Evolutionary conservation across 2,329 filamentous ascomycete genomes (phyloP).

Genomic region (Claviceps pazoutovae): DNA sequence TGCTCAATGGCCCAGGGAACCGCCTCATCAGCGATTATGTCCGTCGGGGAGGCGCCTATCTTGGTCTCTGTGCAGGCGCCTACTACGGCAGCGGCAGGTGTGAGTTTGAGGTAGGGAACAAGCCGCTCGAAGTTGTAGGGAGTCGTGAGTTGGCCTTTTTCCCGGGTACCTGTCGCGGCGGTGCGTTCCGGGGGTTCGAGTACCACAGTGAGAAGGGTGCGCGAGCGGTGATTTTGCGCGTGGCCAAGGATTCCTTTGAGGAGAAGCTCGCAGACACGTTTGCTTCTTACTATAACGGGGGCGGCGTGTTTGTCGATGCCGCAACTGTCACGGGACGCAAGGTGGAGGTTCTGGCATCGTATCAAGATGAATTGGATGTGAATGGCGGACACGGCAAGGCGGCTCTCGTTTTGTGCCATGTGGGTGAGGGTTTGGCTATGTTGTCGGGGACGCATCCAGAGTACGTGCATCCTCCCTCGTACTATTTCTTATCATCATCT

Average conservation of each 20-base stretch:
- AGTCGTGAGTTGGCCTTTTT: conserved; percentile 78
- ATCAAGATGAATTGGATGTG: conserved; percentile 59
- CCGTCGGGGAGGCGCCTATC: conserved; percentile 67
- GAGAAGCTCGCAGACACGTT: conserved; percentile 47
- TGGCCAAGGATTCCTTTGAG: conserved; percentile 46
- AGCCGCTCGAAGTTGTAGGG: conserved; percentile 69
- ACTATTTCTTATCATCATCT: background rate
- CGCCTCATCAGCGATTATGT: conserved; percentile 74
- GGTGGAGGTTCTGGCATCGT: conserved; percentile 72
- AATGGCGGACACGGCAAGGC: conserved; percentile 60
- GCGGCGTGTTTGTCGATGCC: conserved; percentile 81
- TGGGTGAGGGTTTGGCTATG: conserved; percentile 67
- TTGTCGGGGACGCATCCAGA: conserved; percentile 88
- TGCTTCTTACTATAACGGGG: conserved; percentile 81
- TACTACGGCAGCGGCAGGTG: conserved; percentile 76
- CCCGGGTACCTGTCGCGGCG: conserved; percentile 70
- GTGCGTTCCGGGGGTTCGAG: conserved; percentile 78
- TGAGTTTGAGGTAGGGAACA: conserved; percentile 81
- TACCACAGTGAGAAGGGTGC: conserved; percentile 83
- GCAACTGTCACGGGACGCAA: conserved; percentile 44
- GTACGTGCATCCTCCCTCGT: conserved; percentile 27
- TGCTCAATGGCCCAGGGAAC: conserved; percentile 80
- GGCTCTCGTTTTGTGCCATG: conserved; percentile 69
- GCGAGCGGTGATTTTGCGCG: conserved; percentile 51
- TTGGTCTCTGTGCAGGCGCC: conserved; percentile 87